Conservation (phyloP, 441 rosid genomes). For the Hura crepitans region DNA sequence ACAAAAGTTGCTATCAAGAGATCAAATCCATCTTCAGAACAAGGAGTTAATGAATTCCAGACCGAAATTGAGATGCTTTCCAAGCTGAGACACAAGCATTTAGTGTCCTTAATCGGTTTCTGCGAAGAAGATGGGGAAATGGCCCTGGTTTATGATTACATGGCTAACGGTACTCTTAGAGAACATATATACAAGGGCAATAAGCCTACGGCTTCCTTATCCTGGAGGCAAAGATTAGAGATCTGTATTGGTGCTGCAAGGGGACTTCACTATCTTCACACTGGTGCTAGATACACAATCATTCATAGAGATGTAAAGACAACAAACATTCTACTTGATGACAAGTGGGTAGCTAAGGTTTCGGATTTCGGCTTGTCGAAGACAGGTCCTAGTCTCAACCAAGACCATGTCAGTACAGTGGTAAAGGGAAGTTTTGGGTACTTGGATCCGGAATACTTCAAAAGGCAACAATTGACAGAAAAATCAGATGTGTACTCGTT, state of each 20-base stretch:
- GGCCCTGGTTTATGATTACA: slow-evolving; percentile 65
- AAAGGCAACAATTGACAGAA: slow-evolving; percentile 66
- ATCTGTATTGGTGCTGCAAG: slow-evolving; percentile 67
- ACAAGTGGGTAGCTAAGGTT: slow-evolving; percentile 75
- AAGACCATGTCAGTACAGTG: slow-evolving; percentile 66
- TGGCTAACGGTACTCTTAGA: slow-evolving; percentile 66
- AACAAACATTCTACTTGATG: slow-evolving; percentile 68
- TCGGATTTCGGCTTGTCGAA: slow-evolving; percentile 78
- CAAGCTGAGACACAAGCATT: slow-evolving; percentile 74
- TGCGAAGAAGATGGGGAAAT: slow-evolving; percentile 85
- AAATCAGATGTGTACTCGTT: slow-evolving; percentile 80
- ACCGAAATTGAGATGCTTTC: slow-evolving; percentile 91
- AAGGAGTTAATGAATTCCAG: slow-evolving; percentile 77
- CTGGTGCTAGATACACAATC: slow-evolving; percentile 73
- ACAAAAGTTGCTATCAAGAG: slow-evolving; percentile 76
- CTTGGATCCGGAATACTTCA: slow-evolving; percentile 72
- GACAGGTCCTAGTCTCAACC: slow-evolving; percentile 58
- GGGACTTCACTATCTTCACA: slow-evolving; percentile 76
- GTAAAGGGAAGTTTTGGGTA: slow-evolving; percentile 86
- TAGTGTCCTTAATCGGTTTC: slow-evolving; percentile 77
- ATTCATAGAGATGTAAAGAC: slow-evolving; percentile 81
- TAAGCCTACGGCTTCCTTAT: slow-evolving; percentile 34
- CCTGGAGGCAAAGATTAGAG: slow-evolving; percentile 72
- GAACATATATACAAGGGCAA: slow-evolving; percentile 65
- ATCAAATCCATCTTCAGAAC: slow-evolving; percentile 79